Conservation (phyloP, 148 eudicot genomes). For the Nyssa sinensis region DNA sequence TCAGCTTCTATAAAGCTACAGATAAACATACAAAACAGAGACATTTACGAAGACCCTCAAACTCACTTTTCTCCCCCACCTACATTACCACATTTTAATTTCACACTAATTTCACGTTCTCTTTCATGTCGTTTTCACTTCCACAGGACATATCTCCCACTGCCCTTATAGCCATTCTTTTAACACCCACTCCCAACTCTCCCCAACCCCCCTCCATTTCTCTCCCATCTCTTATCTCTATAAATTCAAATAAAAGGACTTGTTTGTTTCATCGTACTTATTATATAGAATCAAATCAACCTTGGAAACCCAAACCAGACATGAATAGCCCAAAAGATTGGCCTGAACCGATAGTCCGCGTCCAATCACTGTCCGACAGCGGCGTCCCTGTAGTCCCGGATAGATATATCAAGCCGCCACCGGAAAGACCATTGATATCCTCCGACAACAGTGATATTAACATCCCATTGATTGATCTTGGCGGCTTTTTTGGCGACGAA, state of each 20-base stretch:
- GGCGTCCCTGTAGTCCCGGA: slow-evolving; percentile 45
- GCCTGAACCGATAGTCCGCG: background rate
- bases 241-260: slow-evolving; percentile 3
- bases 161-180: background rate
- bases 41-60: background rate
- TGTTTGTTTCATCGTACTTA: slow-evolving; percentile 2
- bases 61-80: background rate
- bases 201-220: background rate
- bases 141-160: background rate
- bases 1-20: background rate
- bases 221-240: slow-evolving; percentile 10
- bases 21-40: background rate
- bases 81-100: slow-evolving; percentile 4
- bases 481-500: slow-evolving; percentile 28
- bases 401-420: slow-evolving; percentile 54
- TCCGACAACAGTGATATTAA: slow-evolving; percentile 3
- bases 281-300: slow-evolving; percentile 18
- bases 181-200: background rate
- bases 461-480: slow-evolving; percentile 73
- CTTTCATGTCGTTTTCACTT: slow-evolving; percentile 18
- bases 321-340: background rate
- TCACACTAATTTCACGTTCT: slow-evolving; percentile 23
- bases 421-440: slow-evolving; percentile 42
- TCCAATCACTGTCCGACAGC: slow-evolving; percentile 72
- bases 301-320: slow-evolving; percentile 1